Percentiles rank a stretch among this genome's conserved stretches.
These are phyloP conservation scores for Debaryomyces singareniensis DNA, from an alignment of 1,139 yeast genomes.

Conservation along the genomic window DNA sequence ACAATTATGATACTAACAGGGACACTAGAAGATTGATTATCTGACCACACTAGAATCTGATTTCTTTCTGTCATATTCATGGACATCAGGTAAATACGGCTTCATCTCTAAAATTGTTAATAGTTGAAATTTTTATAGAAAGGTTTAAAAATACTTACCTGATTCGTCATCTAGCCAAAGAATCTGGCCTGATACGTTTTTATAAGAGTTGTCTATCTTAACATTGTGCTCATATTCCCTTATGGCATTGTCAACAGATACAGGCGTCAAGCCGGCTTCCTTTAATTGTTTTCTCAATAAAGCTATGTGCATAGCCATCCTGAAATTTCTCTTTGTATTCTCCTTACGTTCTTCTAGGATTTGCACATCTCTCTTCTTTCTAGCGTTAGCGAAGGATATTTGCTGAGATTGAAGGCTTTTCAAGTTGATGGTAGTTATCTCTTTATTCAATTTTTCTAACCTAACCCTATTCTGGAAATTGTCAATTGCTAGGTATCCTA, in stretches of 20 bases:
- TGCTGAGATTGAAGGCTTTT: slow-evolving; percentile 39
- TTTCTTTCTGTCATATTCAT: slow-evolving; percentile 45
- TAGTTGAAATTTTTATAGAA: slow-evolving; percentile 6
- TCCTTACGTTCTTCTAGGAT: slow-evolving; percentile 42
- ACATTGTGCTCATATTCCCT: slow-evolving; percentile 51
- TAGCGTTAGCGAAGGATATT: slow-evolving; percentile 35
- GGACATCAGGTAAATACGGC: slow-evolving; percentile 47
- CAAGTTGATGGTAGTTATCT: slow-evolving; percentile 33
- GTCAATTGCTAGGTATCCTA: slow-evolving; percentile 47
- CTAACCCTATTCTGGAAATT: slow-evolving; percentile 39
- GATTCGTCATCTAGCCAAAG: slow-evolving; percentile 55
- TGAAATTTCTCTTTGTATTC: slow-evolving; percentile 46
- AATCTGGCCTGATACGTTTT: slow-evolving; percentile 48
- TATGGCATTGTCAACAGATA: slow-evolving; percentile 44
- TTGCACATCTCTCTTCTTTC: slow-evolving; percentile 43
- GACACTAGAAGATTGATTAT: no score
- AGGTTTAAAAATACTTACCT: slow-evolving; percentile 13
- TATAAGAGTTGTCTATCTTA: slow-evolving; percentile 47
- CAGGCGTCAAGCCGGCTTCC: slow-evolving; percentile 49
- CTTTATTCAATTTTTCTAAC: slow-evolving; percentile 36
- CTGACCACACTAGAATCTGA: not conserved
- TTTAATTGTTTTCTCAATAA: slow-evolving; percentile 51
- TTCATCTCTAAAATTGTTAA: slow-evolving; percentile 31
- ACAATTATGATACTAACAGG: no score
- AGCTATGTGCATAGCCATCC: slow-evolving; percentile 61